Evolutionary conservation across 768 basidiomycete species (phyloP).

Genomic region (Butyriboletus loyo): DNA sequence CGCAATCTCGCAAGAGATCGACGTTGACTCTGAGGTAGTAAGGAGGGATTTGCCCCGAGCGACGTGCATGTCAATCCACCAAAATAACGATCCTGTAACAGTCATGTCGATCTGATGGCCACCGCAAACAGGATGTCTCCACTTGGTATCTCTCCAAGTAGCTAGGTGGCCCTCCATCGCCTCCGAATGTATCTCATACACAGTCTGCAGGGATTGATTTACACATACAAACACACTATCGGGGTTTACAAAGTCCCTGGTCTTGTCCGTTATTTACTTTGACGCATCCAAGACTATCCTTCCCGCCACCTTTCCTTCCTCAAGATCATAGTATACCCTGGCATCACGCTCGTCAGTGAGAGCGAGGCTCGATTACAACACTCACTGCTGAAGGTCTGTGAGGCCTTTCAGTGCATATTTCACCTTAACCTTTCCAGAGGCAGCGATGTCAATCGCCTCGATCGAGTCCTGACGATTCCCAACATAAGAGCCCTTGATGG

Average conservation of each 20-base stretch:
- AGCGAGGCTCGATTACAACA: conserved; percentile 1
- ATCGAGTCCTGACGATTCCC: conserved; percentile 81
- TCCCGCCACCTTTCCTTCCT: conserved; percentile 41
- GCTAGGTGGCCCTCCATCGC: too few species aligned
- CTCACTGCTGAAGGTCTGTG: conserved; percentile 50
- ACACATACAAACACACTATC: background rate
- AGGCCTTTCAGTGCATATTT: conserved; percentile 47
- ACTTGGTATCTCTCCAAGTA: too few species aligned
- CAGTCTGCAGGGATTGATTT: background rate
- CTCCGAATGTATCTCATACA: too few species aligned
- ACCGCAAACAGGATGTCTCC: too few species aligned
- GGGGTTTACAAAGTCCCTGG: background rate
- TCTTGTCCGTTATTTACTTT: conserved; percentile 12
- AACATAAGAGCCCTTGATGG: conserved; percentile 39
- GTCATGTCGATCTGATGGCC: too few species aligned
- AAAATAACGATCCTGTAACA: too few species aligned
- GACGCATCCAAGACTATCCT: conserved; percentile 38
- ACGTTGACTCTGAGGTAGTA: too few species aligned
- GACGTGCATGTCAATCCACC: too few species aligned
- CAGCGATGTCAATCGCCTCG: conserved; percentile 78
- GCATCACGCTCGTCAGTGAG: background rate
- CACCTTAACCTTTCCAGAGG: conserved; percentile 65
- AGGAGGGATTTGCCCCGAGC: too few species aligned
- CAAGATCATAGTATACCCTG: conserved; percentile 40
- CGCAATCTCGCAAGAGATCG: too few species aligned